Evolutionary conservation across 2,329 filamentous ascomycete species (phyloP).

Genomic region (Arthrobotrys iridis): DNA sequence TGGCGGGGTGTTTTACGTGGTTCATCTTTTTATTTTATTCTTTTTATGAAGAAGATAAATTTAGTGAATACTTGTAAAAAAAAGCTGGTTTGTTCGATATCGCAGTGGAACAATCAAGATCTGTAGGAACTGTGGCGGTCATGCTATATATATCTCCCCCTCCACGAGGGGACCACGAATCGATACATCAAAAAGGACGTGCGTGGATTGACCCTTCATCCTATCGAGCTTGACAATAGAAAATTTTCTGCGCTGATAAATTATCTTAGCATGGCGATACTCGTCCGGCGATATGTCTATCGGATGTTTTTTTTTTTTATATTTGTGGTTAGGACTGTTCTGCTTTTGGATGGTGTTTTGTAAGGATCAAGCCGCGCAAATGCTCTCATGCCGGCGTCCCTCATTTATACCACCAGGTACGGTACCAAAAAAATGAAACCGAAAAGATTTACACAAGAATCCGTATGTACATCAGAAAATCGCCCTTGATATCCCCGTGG

Average conservation of each 20-base stretch:
- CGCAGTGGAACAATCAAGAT: not conserved
- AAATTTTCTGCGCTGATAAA: conserved; percentile 1
- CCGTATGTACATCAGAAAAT: not conserved
- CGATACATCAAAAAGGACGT: not conserved
- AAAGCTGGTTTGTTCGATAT: not conserved
- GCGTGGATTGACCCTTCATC: not conserved
- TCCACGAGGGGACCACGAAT: not conserved
- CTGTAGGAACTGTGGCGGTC: no score
- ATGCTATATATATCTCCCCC: no score
- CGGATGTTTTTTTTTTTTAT: conserved; percentile 8
- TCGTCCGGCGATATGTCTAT: not conserved
- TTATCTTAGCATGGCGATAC: not conserved
- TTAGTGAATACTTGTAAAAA: not conserved
- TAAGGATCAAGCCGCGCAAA: not conserved
- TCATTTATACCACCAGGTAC: not conserved
- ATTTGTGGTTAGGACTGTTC: conserved; percentile 1
- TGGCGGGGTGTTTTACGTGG: conserved; percentile 1
- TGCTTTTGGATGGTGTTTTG: not conserved
- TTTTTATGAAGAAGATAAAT: not conserved
- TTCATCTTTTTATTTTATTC: conserved; percentile 3
- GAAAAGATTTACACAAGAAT: no score
- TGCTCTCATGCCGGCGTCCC: not conserved
- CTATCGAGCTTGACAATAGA: not conserved
- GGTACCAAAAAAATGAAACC: no score
- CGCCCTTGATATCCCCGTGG: not conserved